Evolutionary conservation across 2,329 filamentous ascomycete species (phyloP), one percentile per base, ranked within the genome.

Genomic region (Domatiomyces globalis): DNA sequence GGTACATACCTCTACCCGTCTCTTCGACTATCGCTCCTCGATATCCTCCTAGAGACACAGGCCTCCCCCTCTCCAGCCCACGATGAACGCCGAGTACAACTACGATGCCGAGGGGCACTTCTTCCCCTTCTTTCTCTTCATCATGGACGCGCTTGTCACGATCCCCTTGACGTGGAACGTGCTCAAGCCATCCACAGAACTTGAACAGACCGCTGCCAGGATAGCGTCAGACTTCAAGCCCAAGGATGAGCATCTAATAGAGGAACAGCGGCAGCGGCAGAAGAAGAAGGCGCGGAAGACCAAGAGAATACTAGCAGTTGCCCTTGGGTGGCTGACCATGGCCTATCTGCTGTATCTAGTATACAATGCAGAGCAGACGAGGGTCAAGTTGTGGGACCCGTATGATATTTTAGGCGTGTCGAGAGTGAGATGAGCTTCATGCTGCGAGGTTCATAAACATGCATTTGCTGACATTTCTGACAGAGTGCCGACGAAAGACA

Each of bases 41-140:
- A 39, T 39, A 39, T 15, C 10, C 15, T 7, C 33, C 33, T 39
- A 39, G 33, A 15, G 15, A 4, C 10, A 10, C 33, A 15, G 4
- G 12, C 10, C 33, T 15, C 33, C 33, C 33, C 15, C 33, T 15
- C 33, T 4, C 10, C 33, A 39, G 33, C 2, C 33, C 43, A 56
- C 17, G n/a, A 82, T 74, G 68, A 92, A 92, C 81, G 87, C 85
- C 64, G 90, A 96, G 71, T 98, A 98, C 77, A 94, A 86, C 64
- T 98, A 98, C 74, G 92, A 98, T 78, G 86, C 95, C 67, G 81
- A 92, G 80, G 89, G 88, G 63, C 87, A 95, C 79, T 95, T 95
- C 75, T 98, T 95, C 76, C 92, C 94, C 61, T 95, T 94, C 79
- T 98, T 98, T 75, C 84, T 96, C 71, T 82, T 95, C 66, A 95